Percentiles rank a stretch among this genome's conserved stretches.
These are phyloP conservation scores for Allium cepa DNA, from an alignment of 106 monocot species.

Conservation along the genomic window DNA sequence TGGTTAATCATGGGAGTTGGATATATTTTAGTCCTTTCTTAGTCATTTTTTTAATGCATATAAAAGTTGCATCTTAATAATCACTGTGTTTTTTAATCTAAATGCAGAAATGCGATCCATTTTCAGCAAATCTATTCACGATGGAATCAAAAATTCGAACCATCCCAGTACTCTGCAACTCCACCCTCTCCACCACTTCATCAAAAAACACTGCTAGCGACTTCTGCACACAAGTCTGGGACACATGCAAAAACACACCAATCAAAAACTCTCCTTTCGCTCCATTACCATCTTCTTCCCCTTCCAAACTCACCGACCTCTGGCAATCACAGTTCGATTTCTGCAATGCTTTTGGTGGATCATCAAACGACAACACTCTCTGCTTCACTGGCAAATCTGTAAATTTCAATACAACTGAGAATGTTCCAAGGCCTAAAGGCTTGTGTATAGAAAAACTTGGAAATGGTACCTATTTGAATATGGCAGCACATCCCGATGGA, in stretches of 20 bases:
- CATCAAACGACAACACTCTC: slow-evolving; percentile 27
- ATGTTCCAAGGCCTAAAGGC: slow-evolving; percentile 47
- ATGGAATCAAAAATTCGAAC: slow-evolving; percentile 17
- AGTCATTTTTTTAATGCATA: no score
- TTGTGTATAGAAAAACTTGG: slow-evolving; percentile 70
- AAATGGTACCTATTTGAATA: slow-evolving; percentile 61
- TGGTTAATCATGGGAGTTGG: no score
- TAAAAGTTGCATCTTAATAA: no score
- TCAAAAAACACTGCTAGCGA: slow-evolving; percentile 12
- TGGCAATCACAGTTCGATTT: slow-evolving; percentile 74
- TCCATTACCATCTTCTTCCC: slow-evolving; percentile 27
- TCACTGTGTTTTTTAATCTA: neutral
- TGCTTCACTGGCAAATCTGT: slow-evolving; percentile 65
- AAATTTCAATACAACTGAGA: slow-evolving; percentile 31
- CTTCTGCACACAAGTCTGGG: slow-evolving; percentile 67
- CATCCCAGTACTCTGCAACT: slow-evolving; percentile 68
- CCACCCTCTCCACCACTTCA: slow-evolving; percentile 15
- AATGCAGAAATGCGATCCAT: slow-evolving; percentile 84
- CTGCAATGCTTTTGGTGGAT: slow-evolving; percentile 56
- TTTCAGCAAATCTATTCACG: slow-evolving; percentile 45
- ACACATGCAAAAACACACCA: slow-evolving; percentile 47
- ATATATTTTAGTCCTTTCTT: no score
- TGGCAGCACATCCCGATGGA: slow-evolving; percentile 83
- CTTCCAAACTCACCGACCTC: slow-evolving; percentile 42
- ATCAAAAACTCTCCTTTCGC: slow-evolving; percentile 67